Percentiles rank a stretch among this genome's conserved stretches.
Conservation (phyloP, 352 stramenopile genomes). For the Vaucheria bursata region DNA sequence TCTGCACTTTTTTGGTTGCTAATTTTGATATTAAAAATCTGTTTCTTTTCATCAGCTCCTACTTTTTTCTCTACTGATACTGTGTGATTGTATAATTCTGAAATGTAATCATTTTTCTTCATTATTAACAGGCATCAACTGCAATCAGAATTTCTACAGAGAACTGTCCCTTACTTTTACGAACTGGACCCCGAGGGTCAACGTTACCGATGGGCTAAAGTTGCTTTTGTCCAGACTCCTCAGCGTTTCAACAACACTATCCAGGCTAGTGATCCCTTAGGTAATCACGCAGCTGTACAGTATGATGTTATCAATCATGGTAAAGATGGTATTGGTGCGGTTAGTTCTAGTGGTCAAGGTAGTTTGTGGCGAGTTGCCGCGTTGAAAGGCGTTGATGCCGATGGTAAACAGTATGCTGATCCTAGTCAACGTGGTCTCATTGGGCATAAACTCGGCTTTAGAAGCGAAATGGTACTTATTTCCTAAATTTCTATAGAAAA, state of each 20-base stretch:
- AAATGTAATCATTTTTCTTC: too few relatives aligned
- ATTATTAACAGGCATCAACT: conserved; percentile 36
- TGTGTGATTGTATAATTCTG: too few relatives aligned
- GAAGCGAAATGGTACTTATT: conserved; percentile 8
- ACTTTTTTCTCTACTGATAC: too few relatives aligned
- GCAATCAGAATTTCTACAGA: conserved; percentile 42
- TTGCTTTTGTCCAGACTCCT: conserved; percentile 45
- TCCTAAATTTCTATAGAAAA: too few relatives aligned
- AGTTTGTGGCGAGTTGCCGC: conserved; percentile 11
- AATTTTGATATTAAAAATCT: too few relatives aligned
- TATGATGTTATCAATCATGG: conserved; percentile 49
- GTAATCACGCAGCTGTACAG: conserved; percentile 42
- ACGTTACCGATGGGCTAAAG: conserved; percentile 11
- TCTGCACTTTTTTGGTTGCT: too few relatives aligned
- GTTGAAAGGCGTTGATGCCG: neutral
- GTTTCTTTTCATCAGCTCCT: too few relatives aligned
- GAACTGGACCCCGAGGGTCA: conserved; percentile 18
- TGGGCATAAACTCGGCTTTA: neutral
- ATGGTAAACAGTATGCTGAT: conserved; percentile 10
- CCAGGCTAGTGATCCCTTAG: conserved; percentile 29
- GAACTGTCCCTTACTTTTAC: conserved; percentile 43
- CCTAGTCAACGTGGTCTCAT: neutral
- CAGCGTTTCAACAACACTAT: conserved; percentile 38
- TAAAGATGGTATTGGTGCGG: conserved; percentile 44
- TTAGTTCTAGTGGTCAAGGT: conserved; percentile 15